Percentiles rank a stretch among this genome's conserved stretches.
phyloP scores from a whole-genome alignment of 345 rosid species.

The Camelina laxa region DNA sequence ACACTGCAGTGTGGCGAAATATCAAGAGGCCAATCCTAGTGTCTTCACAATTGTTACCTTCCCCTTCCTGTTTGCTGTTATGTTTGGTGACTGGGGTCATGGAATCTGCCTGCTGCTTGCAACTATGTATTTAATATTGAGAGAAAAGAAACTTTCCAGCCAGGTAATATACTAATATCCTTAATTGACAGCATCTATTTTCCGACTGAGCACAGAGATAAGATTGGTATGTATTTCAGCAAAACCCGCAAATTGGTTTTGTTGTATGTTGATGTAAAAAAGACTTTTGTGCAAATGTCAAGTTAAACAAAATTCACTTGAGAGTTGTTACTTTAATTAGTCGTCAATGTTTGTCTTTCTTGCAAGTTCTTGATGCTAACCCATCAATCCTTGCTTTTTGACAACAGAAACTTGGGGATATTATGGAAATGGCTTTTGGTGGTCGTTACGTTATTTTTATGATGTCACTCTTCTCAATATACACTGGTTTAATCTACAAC shows the following conservation, averaged over 20 bases:
- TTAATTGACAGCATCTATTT: background rate
- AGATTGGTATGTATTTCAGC: background rate
- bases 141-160: constrained; percentile 91
- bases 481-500: constrained; percentile 91
- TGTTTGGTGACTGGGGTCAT: constrained; percentile 99
- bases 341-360: background rate
- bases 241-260: too few relatives aligned
- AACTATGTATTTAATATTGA: constrained; percentile 59
- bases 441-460: constrained; percentile 93
- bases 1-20: constrained; percentile 82
- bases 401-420: constrained; percentile 90
- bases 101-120: constrained; percentile 95
- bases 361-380: constrained; percentile 28
- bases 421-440: constrained; percentile 95
- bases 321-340: too few relatives aligned
- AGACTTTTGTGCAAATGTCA: too few relatives aligned
- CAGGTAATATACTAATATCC: constrained; percentile 71
- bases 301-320: too few relatives aligned
- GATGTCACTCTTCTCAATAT: constrained; percentile 96
- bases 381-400: constrained; percentile 29
- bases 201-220: constrained; percentile 9
- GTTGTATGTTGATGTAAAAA: too few relatives aligned
- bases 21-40: constrained; percentile 97
- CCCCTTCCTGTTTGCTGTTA: constrained; percentile 97
- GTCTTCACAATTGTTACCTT: constrained; percentile 89